Percentiles rank a stretch among this genome's conserved stretches.
Evolutionary conservation across 2,329 filamentous ascomycete species (phyloP).

Genomic region (Clonostachys chloroleuca): DNA sequence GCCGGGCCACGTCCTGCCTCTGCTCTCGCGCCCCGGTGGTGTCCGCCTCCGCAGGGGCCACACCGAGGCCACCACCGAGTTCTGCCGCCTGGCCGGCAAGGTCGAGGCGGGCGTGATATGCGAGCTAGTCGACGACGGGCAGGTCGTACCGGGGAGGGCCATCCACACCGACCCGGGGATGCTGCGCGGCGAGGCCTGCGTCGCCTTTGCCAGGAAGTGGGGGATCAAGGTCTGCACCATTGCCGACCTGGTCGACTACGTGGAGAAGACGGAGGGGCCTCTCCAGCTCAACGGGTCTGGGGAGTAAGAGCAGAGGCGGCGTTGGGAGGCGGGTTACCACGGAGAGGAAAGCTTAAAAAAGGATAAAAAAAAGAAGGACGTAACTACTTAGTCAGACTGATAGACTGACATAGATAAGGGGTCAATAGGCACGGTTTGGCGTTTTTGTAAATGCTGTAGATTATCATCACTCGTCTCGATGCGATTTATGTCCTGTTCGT

Average conservation of each 20-base stretch:
- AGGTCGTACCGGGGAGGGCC: conserved; percentile 63
- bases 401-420: too few species aligned
- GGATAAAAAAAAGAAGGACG: too few species aligned
- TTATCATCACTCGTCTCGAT: too few species aligned
- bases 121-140: conserved; percentile 86
- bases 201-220: conserved; percentile 83
- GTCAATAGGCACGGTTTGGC: too few species aligned
- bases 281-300: conserved; percentile 36
- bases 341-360: too few species aligned
- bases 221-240: conserved; percentile 94
- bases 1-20: conserved; percentile 86
- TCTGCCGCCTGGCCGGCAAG: conserved; percentile 83
- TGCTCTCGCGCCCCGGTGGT: conserved; percentile 75
- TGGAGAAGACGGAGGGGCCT: conserved; percentile 72
- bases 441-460: too few species aligned
- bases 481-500: too few species aligned
- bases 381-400: too few species aligned
- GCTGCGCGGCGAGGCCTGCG: conserved; percentile 85
- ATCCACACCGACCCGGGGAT: conserved; percentile 70
- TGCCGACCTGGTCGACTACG: conserved; percentile 76
- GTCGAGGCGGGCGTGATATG: conserved; percentile 76
- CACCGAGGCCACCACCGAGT: conserved; percentile 89
- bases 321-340: too few species aligned
- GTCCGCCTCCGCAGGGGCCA: conserved; percentile 78
- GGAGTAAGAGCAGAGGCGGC: background rate